Conservation (phyloP, 73 alveolate genomes). For the Paramecium sexaurelia region DNA sequence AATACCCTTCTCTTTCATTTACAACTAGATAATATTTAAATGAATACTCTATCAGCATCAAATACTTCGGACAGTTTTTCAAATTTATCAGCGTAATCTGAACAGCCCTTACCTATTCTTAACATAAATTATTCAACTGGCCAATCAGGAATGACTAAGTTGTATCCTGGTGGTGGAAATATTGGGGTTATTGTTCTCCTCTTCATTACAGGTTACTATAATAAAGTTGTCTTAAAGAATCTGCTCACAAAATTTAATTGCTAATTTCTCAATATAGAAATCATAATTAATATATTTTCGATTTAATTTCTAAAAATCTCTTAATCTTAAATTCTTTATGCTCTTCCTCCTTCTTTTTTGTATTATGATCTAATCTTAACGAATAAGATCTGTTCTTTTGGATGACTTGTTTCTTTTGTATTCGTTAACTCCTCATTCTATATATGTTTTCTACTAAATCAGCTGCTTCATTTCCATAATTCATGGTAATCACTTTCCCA, state of each 20-base stretch:
- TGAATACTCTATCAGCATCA: conserved; percentile 35
- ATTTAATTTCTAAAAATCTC: neutral
- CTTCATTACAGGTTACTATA: conserved; percentile 69
- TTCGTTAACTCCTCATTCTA: neutral
- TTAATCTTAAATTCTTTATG: neutral
- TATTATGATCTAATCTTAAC: neutral
- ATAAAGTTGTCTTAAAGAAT: neutral
- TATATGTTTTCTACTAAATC: neutral
- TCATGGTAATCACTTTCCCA: neutral
- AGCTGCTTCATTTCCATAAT: conserved; percentile 26
- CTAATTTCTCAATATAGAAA: neutral
- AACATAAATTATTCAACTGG: conserved; percentile 72
- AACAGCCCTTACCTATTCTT: conserved; percentile 81
- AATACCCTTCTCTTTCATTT: conserved; percentile 76
- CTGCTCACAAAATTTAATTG: conserved; percentile 33
- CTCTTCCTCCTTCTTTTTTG: neutral
- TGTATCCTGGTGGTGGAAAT: conserved; percentile 80
- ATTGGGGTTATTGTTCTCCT: conserved; percentile 71
- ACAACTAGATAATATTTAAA: conserved; percentile 33
- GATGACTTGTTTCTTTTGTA: neutral
- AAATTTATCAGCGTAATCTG: conserved; percentile 81
- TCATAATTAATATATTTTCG: conserved; percentile 31
- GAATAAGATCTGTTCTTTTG: conserved; percentile 11
- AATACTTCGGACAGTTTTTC: conserved; percentile 76
- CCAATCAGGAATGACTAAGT: conserved; percentile 71